phyloP scores from a whole-genome alignment of 371 early-diverging fungal genomes.

The Choanephora cucurbitarum region DNA sequence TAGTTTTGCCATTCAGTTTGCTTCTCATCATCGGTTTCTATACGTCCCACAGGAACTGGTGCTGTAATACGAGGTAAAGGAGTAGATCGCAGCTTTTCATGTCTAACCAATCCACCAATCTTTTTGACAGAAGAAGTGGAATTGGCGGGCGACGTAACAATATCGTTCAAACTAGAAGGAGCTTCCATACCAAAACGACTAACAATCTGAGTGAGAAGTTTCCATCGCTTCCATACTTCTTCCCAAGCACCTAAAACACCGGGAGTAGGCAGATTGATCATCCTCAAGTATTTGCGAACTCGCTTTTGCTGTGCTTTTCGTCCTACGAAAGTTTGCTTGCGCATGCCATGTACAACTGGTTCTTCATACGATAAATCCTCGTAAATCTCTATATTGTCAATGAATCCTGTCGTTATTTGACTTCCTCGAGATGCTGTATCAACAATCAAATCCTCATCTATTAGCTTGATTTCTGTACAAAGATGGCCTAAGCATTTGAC shows the following conservation, averaged over 20 bases:
- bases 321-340: conserved; percentile 52
- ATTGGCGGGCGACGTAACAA: not conserved
- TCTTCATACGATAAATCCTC: conserved; percentile 60
- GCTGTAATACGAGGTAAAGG: conserved; percentile 6
- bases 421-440: conserved; percentile 24
- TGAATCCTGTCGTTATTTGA: conserved; percentile 49
- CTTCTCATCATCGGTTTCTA: conserved; percentile 43
- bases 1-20: conserved; percentile 77
- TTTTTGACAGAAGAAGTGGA: conserved; percentile 21
- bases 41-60: conserved; percentile 20
- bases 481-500: conserved; percentile 56
- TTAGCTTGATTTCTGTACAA: conserved; percentile 58
- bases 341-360: conserved; percentile 17
- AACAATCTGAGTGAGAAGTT: conserved; percentile 39
- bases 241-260: conserved; percentile 83
- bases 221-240: conserved; percentile 81
- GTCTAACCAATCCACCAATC: conserved; percentile 28
- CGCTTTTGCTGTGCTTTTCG: conserved; percentile 77
- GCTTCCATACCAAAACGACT: conserved; percentile 28
- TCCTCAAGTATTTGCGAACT: conserved; percentile 66
- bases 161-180: conserved; percentile 13
- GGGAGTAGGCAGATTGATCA: conserved; percentile 63
- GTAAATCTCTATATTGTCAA: conserved; percentile 72
- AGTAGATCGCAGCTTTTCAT: conserved; percentile 15
- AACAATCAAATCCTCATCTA: conserved; percentile 44